Conservation (phyloP, 2,329 filamentous ascomycete genomes). For the Coniochaeta sp. region DNA sequence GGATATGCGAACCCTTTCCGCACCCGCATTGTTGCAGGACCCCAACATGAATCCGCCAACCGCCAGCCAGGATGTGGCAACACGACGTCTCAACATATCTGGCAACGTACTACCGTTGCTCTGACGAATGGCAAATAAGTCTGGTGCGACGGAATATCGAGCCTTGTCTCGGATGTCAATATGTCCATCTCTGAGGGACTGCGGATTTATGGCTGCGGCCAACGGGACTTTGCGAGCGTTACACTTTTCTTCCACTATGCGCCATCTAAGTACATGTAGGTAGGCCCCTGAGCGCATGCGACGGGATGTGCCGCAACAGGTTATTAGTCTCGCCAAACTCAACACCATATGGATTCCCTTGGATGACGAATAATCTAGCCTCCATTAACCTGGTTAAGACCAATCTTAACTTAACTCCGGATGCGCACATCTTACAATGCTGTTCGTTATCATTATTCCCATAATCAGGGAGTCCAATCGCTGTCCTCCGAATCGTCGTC, state of each 20-base stretch:
- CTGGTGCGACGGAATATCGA: not conserved
- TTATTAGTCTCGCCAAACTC: no score
- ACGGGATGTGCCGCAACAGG: no score
- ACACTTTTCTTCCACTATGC: not conserved
- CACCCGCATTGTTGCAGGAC: not conserved
- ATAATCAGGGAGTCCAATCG: not conserved
- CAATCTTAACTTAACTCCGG: no score
- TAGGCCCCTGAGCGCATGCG: no score
- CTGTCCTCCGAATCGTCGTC: not conserved
- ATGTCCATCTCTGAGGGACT: not conserved
- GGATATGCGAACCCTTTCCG: conserved; percentile 14
- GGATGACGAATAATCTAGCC: no score
- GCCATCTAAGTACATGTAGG: no score
- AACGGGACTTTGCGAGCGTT: not conserved
- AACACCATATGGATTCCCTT: no score
- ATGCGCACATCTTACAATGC: no score
- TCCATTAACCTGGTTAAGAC: no score
- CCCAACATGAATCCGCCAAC: not conserved
- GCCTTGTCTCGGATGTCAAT: not conserved
- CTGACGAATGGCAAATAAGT: not conserved
- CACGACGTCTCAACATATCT: not conserved
- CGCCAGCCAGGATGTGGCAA: not conserved
- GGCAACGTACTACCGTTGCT: not conserved
- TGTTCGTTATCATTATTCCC: not conserved
- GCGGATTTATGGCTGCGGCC: not conserved